These are phyloP conservation scores for Leccinum subrobustum DNA, from an alignment of 1,284 basidiomycete genomes.

Conservation along the genomic window DNA sequence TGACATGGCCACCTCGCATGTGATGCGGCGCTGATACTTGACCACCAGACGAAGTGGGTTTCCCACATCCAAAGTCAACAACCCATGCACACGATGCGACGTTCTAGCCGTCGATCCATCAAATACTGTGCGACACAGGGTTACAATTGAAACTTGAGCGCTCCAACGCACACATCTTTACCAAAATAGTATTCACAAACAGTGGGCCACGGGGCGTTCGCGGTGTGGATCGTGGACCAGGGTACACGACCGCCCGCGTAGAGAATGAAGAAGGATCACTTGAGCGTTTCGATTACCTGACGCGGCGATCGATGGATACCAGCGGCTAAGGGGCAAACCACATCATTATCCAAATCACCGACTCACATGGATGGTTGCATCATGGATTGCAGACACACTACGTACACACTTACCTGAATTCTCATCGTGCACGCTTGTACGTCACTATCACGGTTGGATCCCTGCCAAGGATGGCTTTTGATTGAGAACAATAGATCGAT, in stretches of 20 bases:
- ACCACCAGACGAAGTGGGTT: conserved; percentile 20
- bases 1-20: neutral
- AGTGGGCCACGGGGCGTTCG: neutral
- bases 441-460: neutral
- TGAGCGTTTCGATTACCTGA: neutral
- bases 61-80: neutral
- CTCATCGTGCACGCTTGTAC: neutral
- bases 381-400: neutral
- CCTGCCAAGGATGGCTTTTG: neutral
- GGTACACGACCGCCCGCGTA: neutral
- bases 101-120: neutral
- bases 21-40: conserved; percentile 1
- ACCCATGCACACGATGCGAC: neutral
- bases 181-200: neutral
- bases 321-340: neutral
- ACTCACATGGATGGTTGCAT: neutral
- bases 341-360: neutral
- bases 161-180: neutral
- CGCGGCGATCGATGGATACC: neutral
- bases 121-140: neutral
- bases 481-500: neutral
- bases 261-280: neutral
- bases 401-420: neutral
- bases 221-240: neutral
- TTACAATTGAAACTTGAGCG: neutral